Conservation (phyloP, 805 yeast genomes). For the Myxozyma mucilagina region DNA sequence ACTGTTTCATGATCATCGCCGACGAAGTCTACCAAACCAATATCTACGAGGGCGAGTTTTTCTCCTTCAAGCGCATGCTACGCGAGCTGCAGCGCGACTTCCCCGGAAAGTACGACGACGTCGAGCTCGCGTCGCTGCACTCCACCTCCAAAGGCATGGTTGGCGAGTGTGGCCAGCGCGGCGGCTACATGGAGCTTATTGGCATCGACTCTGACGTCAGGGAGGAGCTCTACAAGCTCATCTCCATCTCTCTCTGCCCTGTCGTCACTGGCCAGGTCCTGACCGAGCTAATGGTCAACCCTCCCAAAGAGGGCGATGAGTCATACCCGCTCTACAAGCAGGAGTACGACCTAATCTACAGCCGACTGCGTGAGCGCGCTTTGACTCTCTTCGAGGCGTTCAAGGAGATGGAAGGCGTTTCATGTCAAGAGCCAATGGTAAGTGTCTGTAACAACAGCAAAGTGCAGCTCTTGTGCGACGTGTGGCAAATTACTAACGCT, state of each 20-base stretch:
- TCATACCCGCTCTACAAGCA: conserved; percentile 65
- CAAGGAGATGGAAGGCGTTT: conserved; percentile 72
- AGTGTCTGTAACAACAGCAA: neutral
- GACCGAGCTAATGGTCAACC: conserved; percentile 89
- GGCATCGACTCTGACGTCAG: conserved; percentile 74
- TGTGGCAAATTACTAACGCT: neutral
- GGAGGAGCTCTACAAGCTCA: conserved; percentile 76
- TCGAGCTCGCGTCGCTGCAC: conserved; percentile 90
- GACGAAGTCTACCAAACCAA: conserved; percentile 98
- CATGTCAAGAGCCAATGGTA: conserved; percentile 70
- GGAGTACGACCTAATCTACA: conserved; percentile 65
- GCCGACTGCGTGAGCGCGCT: conserved; percentile 65
- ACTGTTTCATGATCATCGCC: conserved; percentile 84
- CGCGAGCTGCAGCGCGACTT: conserved; percentile 57
- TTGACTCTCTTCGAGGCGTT: conserved; percentile 67
- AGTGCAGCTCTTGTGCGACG: neutral
- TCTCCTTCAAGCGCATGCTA: conserved; percentile 80
- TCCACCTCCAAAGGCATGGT: conserved; percentile 97
- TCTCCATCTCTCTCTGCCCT: conserved; percentile 89
- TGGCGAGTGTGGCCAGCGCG: conserved; percentile 99
- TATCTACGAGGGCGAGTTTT: conserved; percentile 64
- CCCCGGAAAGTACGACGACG: conserved; percentile 60
- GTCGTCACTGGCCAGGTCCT: conserved; percentile 94
- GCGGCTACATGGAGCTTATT: conserved; percentile 94
- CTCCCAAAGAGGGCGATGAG: conserved; percentile 77